Conservation (phyloP, 2,329 filamentous ascomycete species). For the Monosporascus sp. region DNA sequence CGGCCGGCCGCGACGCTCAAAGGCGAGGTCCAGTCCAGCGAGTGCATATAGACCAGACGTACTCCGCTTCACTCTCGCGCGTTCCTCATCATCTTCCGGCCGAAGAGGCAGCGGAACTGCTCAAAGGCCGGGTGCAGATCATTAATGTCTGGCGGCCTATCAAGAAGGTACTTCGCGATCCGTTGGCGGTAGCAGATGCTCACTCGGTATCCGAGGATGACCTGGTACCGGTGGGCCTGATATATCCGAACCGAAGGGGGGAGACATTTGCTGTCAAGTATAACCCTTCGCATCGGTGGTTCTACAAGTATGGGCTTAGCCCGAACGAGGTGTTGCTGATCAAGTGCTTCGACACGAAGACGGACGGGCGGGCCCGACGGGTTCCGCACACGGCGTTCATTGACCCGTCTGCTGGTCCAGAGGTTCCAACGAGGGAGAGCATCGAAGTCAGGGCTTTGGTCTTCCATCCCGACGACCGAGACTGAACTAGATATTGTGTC, state of each 20-base stretch:
- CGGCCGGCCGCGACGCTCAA: slow-evolving; percentile 42
- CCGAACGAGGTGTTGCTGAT: slow-evolving; percentile 53
- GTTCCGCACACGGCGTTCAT: slow-evolving; percentile 53
- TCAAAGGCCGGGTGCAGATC: slow-evolving; percentile 44
- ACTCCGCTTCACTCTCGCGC: slow-evolving; percentile 34
- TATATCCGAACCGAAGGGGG: slow-evolving; percentile 45
- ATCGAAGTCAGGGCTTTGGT: slow-evolving; percentile 53
- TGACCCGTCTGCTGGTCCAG: slow-evolving; percentile 35
- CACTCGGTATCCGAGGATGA: slow-evolving; percentile 44
- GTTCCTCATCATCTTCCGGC: slow-evolving; percentile 40
- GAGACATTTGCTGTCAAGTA: slow-evolving; percentile 44
- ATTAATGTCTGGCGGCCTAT: slow-evolving; percentile 52
- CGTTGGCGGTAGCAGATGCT: slow-evolving; percentile 48
- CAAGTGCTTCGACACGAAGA: slow-evolving; percentile 57
- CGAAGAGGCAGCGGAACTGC: slow-evolving; percentile 37
- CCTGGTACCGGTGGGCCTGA: slow-evolving; percentile 42
- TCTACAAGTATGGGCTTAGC: slow-evolving; percentile 45
- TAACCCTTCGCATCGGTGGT: slow-evolving; percentile 42
- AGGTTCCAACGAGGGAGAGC: slow-evolving; percentile 50
- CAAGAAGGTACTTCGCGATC: slow-evolving; percentile 46
- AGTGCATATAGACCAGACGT: slow-evolving; percentile 56
- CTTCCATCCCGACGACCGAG: slow-evolving; percentile 39
- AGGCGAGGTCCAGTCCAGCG: slow-evolving; percentile 40
- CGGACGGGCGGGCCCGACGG: slow-evolving; percentile 45
- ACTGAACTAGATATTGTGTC: slow-evolving; percentile 9